Base-by-base conservation (phyloP, 164 flowering plant genomes). In the Berberis vulgaris region DNA sequence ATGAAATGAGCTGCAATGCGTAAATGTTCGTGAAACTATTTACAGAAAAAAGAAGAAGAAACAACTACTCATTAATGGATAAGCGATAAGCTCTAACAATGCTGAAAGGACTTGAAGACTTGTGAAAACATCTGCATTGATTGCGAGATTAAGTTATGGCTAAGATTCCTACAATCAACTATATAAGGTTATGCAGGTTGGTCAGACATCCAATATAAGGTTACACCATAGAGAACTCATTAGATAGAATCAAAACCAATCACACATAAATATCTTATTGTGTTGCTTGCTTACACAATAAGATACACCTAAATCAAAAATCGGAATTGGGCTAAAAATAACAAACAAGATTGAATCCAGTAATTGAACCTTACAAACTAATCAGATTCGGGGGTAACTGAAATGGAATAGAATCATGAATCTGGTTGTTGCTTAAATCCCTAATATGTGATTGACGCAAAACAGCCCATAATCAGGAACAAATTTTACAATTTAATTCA, bases 371-470 rank as follows among this genome's bases (percentile, higher is more conserved):
- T 86, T 86, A 92, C 98, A 92, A 67, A 79, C 59, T 82, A 4
- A 90, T 86, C 59, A 88, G 81, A 72, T 89, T 89, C 5, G 93
- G 96, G 0, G 98, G 98, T 45, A 92, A 63, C 70, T 88, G 96
- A 73, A 85, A 89, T 38, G 98, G 96, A 63, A 92, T 80, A 5
- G 77, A 6, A 53, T 88, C 98, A 47, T 85, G 93, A 66, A 92
- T 73, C 69, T 67, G 77, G 78, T 92, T 92, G 80, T 74, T 68
- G 74, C 96, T 89, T 74, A 92, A 63, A 81, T 92, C 98, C 69
- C 98, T 92, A 64, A 26, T 10, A 65, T 64, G 40, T 50, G 26
- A 26, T 26, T 26, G 26, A 26, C 26, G 65, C 41, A 60, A 67
- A 49, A 57, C 50, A 44, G 3, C 43, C 7, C 40, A 65, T 3